phyloP scores from a whole-genome alignment of 1,139 yeast species.

The Protomyces pachydermus region DNA sequence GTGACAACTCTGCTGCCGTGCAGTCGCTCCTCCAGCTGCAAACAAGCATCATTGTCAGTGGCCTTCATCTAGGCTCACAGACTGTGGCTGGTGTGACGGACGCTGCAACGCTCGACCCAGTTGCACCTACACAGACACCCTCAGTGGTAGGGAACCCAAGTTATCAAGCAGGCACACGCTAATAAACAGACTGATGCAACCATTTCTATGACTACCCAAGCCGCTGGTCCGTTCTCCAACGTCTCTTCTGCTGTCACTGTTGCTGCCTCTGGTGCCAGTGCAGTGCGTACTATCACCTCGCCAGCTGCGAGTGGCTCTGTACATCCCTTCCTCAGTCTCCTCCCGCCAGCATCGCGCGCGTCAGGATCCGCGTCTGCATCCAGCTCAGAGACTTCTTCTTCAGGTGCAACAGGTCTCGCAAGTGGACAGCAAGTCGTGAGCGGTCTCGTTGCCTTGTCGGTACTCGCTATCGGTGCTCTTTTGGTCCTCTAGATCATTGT shows the following conservation, averaged over 20 bases:
- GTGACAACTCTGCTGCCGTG: background rate
- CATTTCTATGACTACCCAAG: too few relatives aligned
- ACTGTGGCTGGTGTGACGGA: background rate
- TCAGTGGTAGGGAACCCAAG: too few relatives aligned
- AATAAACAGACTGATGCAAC: too few relatives aligned
- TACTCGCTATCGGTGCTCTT: background rate
- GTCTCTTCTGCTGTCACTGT: too few relatives aligned
- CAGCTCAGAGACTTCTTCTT: background rate
- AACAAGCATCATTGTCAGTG: background rate
- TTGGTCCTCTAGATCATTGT: background rate
- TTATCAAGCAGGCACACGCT: too few relatives aligned
- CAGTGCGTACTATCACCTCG: too few relatives aligned
- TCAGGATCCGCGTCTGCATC: background rate
- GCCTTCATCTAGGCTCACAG: background rate
- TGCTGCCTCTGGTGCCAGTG: too few relatives aligned
- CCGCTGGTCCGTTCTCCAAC: too few relatives aligned
- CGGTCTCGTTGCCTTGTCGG: background rate
- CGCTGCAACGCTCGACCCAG: too few relatives aligned
- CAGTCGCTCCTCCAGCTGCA: background rate
- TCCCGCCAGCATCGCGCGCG: conserved; percentile 1
- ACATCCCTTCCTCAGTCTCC: background rate
- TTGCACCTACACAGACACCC: too few relatives aligned
- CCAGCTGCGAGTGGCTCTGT: too few relatives aligned
- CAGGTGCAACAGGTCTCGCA: background rate
- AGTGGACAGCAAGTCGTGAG: background rate